A percentile compares a stretch with the other conserved stretches of the same genome.
Conservation (phyloP, 768 basidiomycete genomes). For the Agaricus subrufescens region DNA sequence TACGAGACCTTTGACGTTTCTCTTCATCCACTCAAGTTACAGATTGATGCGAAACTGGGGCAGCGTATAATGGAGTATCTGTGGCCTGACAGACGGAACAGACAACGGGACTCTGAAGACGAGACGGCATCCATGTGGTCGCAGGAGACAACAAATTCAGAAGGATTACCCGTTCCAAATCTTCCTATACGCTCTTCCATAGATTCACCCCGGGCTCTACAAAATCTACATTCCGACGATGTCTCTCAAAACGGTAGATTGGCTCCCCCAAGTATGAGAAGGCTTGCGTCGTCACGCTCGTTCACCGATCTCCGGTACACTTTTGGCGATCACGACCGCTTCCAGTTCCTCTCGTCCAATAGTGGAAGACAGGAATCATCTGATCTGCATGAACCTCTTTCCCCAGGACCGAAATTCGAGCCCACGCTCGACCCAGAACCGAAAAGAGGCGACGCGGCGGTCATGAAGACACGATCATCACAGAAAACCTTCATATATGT, state of each 20-base stretch:
- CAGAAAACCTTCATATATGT: constrained; percentile 84
- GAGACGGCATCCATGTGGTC: constrained; percentile 19
- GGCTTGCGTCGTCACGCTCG: constrained; percentile 58
- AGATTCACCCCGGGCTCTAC: constrained; percentile 42
- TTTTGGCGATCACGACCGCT: constrained; percentile 29
- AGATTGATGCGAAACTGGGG: constrained; percentile 81
- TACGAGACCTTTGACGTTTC: constrained; percentile 78
- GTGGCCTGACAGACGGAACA: constrained; percentile 62
- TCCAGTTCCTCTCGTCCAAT: constrained; percentile 7
- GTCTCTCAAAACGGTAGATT: background rate
- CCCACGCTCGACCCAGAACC: background rate
- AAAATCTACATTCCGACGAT: constrained; percentile 13
- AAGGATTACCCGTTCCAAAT: constrained; percentile 16
- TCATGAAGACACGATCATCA: constrained; percentile 77
- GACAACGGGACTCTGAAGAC: constrained; percentile 15
- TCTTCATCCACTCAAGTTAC: constrained; percentile 82
- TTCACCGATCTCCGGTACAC: constrained; percentile 63
- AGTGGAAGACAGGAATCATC: background rate
- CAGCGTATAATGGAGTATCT: constrained; percentile 84
- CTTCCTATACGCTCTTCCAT: constrained; percentile 40
- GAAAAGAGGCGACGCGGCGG: constrained; percentile 51
- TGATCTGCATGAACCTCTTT: background rate
- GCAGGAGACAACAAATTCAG: constrained; percentile 8
- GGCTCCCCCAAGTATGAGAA: constrained; percentile 37
- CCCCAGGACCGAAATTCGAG: background rate